Evolutionary conservation across 2,329 filamentous ascomycete genomes (phyloP), one percentile per base, ranked within the genome.

Genomic region (Cadophora gregata): DNA sequence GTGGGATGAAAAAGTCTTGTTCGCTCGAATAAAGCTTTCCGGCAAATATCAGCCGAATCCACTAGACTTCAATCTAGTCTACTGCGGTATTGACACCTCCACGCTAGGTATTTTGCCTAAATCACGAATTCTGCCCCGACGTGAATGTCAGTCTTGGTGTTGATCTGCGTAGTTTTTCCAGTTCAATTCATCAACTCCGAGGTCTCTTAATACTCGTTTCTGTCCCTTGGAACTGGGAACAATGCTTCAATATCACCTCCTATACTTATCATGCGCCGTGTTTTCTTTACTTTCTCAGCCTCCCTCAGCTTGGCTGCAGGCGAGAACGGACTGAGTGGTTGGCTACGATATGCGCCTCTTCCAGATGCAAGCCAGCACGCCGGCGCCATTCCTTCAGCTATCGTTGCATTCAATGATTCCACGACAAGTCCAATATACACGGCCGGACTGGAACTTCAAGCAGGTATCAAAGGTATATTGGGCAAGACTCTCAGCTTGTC

Each of bases 311-410:
- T 58, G 14, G 68, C 48, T 50, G 58, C 62, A 16, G 87, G 86
- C 47, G 88, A 91, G 72, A 83, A 86, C 73, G 89, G 89, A 12
- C 77, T 88, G 27, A 79, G 84, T 65, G 88, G 80, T 58, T 91
- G 89, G 89, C 77, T 91, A 64, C 83, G 89, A 59, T 91, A 91
- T 75, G 87, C 88, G 36, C 81, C 82, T 9, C 73, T 89, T 16
- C 78, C 82, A 5, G 69, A 78, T 62, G 76, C 72, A 59, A 79
- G 81, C 58, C 77, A 77, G 47, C 78, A 78, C 45, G 70, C 68
- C 1, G 72, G 85, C 4, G 10, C n/a, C 4, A 48, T 64, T 42
- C 87, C 87, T 4, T 79, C 78, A 1, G 78, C 71, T 12, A 83
- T 90, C 62, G 75, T 87, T 42, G 78, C 81, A 3, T 79, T 89